A percentile compares a stretch with the other conserved stretches of the same genome.
phyloP scores from a whole-genome alignment of 2,329 filamentous ascomycete genomes.

The Microsporum canis region DNA sequence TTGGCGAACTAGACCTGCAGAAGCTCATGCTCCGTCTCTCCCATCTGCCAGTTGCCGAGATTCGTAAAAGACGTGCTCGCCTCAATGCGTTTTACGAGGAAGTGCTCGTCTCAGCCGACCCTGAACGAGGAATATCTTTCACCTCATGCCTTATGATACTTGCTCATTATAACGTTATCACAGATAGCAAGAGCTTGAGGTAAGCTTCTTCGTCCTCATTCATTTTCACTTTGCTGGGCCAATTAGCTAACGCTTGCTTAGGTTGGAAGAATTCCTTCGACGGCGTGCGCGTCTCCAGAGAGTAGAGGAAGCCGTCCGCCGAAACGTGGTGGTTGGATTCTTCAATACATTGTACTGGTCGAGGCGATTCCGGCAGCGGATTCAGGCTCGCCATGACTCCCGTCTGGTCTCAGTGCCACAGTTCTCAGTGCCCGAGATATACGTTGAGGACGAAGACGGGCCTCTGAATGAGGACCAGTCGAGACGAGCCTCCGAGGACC shows the following conservation, averaged over 20 bases:
- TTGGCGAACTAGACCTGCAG: conserved; percentile 56
- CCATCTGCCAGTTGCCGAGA: conserved; percentile 60
- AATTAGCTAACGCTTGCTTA: conserved; percentile 24
- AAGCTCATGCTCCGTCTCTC: conserved; percentile 63
- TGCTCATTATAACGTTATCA: conserved; percentile 97
- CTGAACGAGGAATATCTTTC: conserved; percentile 80
- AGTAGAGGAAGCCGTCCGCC: conserved; percentile 85
- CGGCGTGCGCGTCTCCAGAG: conserved; percentile 81
- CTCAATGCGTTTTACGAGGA: conserved; percentile 98
- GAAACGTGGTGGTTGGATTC: conserved; percentile 84
- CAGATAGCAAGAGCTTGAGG: conserved; percentile 87
- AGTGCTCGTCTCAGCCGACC: conserved; percentile 84
- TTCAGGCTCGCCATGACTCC: conserved; percentile 59
- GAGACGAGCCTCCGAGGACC: not conserved
- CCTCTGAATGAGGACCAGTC: conserved; percentile 19
- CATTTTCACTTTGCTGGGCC: conserved; percentile 15
- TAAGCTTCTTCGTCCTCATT: conserved; percentile 30
- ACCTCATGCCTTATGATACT: conserved; percentile 88
- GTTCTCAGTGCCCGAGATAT: conserved; percentile 78
- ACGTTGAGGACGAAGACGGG: conserved; percentile 63
- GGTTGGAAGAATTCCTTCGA: conserved; percentile 86
- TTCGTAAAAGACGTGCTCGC: conserved; percentile 61
- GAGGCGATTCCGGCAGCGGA: conserved; percentile 63
- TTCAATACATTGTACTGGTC: conserved; percentile 89
- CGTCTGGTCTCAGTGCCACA: conserved; percentile 69